Percentiles rank a stretch among this genome's conserved stretches.
Conservation (phyloP, 306 rosid genomes). For the Dryas alaskensis region DNA sequence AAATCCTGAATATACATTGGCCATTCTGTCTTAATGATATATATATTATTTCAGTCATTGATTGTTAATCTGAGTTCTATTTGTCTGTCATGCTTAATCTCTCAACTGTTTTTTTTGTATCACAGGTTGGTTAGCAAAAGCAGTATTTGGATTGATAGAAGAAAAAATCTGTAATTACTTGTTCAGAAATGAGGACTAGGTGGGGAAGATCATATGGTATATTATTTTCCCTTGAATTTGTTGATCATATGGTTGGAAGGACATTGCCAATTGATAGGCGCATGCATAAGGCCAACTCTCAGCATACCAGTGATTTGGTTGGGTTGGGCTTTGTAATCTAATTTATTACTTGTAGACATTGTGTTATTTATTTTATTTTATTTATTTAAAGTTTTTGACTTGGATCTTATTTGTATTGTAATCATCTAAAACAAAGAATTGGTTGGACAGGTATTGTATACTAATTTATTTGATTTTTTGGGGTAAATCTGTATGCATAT, state of each 20-base stretch:
- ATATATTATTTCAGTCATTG: neutral
- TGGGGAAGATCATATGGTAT: slow-evolving; percentile 23
- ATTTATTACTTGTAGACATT: slow-evolving; percentile 9
- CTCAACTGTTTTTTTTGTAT: neutral
- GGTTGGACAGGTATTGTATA: neutral
- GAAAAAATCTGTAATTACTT: slow-evolving; percentile 39
- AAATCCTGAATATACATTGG: neutral
- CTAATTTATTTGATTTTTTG: slow-evolving; percentile 1
- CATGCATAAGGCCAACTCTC: slow-evolving; percentile 11
- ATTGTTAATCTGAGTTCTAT: neutral
- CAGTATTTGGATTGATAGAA: slow-evolving; percentile 21
- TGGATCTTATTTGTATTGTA: neutral
- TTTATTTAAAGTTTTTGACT: neutral
- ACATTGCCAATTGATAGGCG: slow-evolving; percentile 6
- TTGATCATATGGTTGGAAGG: slow-evolving; percentile 2
- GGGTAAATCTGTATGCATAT: slow-evolving; percentile 8
- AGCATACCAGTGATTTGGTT: neutral
- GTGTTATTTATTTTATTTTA: neutral
- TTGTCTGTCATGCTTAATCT: neutral
- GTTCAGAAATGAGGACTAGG: slow-evolving; percentile 26
- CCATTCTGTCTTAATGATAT: neutral
- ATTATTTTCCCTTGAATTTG: neutral
- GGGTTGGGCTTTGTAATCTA: slow-evolving; percentile 26
- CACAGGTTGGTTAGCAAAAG: slow-evolving; percentile 26
- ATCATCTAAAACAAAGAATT: neutral